These are phyloP conservation scores for Candida gorgasii DNA, from an alignment of 805 yeast genomes.

Conservation along the genomic window DNA sequence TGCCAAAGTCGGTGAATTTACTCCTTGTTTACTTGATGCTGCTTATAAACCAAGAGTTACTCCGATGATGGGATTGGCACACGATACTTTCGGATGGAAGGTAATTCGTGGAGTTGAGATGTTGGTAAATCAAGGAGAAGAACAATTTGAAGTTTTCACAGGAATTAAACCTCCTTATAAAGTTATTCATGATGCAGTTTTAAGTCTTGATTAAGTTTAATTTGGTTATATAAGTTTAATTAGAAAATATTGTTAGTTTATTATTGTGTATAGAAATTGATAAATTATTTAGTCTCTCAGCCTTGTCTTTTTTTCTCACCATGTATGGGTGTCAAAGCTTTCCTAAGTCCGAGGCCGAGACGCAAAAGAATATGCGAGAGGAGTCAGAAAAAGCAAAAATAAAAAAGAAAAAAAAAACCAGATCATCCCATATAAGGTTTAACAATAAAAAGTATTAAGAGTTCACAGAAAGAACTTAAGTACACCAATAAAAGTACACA, in stretches of 20 bases:
- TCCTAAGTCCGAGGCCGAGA: not conserved
- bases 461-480: too few species aligned
- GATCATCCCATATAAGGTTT: not conserved
- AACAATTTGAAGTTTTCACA: slow-evolving; percentile 80
- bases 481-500: not conserved
- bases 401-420: slow-evolving; percentile 2
- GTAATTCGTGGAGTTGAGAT: slow-evolving; percentile 89
- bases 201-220: slow-evolving; percentile 14
- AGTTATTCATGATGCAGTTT: slow-evolving; percentile 62
- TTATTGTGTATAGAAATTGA: too few species aligned
- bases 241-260: too few species aligned
- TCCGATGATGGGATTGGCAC: slow-evolving; percentile 80
- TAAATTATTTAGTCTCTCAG: too few species aligned
- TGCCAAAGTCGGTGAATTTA: slow-evolving; percentile 34
- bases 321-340: too few species aligned
- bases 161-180: slow-evolving; percentile 63
- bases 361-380: slow-evolving; percentile 6
- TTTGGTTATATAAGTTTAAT: too few species aligned
- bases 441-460: too few species aligned
- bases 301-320: too few species aligned
- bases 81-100: slow-evolving; percentile 63
- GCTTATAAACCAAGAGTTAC: slow-evolving; percentile 91
- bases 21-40: slow-evolving; percentile 77
- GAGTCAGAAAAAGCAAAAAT: slow-evolving; percentile 5
- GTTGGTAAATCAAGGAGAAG: slow-evolving; percentile 91